Base-by-base conservation (phyloP, 1,284 basidiomycete genomes). In the Coniophora puteana region DNA sequence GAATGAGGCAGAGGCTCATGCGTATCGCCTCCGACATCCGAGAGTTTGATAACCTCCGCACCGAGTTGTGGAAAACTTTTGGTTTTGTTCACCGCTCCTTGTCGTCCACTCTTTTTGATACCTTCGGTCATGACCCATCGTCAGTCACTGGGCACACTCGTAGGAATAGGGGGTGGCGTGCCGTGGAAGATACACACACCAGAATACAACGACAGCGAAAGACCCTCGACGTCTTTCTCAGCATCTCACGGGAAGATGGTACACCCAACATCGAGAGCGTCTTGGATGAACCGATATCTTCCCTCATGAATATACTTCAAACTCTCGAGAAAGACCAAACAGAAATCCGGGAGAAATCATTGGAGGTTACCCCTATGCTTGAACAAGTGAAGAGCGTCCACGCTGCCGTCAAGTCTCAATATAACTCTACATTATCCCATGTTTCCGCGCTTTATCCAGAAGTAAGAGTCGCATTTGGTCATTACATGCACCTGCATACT, bases 371-470 rank as follows among this genome's bases (percentile, higher is more conserved):
- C 7, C 65, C 69, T 20, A 55, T 69, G 25, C 57, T 86, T 28
- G 59, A 61, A 14, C 59, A 66, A 40, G 78, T 84, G 13, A 80
- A 80, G 54, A 54, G 61, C 10, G 54, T 74, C 10, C 83, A 86
- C 50, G 59, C 58, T 0, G 50, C 53, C 12, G 78, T 81, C 43
- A 88, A 88, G 62, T 59, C 63, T 14, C 73, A 76, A 38, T 87
- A 84, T 52, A 81, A 85, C 51, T 64, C 69, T n/a, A 72, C 83
- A 2, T 54, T 81, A 20, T 71, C 75, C n/a, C 72, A 82, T 51
- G 84, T 81, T 4, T 83, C 84, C n/a, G 69, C 75, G 18, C 72
- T 82, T 16, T 88, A 88, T 62, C 82, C 85, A 13, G 81, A 88
- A 69, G 84, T 85, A 57, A 29, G 12, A 18, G n/a, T n/a, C 22